A percentile compares a stretch with the other conserved stretches of the same genome.
These are phyloP conservation scores for Populus alba DNA, from an alignment of 345 rosid genomes.

Conservation along the genomic window DNA sequence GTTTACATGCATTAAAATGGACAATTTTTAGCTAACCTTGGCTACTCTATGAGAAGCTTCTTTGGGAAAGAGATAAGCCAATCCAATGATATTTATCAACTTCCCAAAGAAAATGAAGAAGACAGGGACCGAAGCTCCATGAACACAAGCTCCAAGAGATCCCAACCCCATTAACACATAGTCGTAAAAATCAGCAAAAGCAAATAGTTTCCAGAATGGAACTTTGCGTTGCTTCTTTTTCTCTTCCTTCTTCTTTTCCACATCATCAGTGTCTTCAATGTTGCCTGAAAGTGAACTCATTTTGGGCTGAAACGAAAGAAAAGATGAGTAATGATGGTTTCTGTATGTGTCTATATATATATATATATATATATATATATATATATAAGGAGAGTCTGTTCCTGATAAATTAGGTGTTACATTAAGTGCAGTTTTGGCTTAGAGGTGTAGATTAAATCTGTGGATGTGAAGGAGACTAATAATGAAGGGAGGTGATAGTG, in stretches of 20 bases:
- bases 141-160: conserved; percentile 77
- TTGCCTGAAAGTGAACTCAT: conserved; percentile 10
- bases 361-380: too few relatives aligned
- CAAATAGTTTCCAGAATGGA: conserved; percentile 60
- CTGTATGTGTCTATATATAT: too few relatives aligned
- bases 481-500: too few relatives aligned
- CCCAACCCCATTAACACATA: conserved; percentile 72
- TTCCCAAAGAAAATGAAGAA: conserved; percentile 92
- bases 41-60: conserved; percentile 83
- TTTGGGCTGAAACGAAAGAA: neutral
- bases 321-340: too few relatives aligned
- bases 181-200: conserved; percentile 83
- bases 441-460: too few relatives aligned
- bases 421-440: too few relatives aligned
- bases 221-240: conserved; percentile 37
- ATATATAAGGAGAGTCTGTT: too few relatives aligned
- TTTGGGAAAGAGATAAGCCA: conserved; percentile 76
- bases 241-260: conserved; percentile 23
- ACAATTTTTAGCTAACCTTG: conserved; percentile 44
- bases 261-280: conserved; percentile 24
- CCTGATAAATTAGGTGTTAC: too few relatives aligned
- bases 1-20: neutral
- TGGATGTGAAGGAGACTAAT: too few relatives aligned
- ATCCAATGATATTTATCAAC: conserved; percentile 69
- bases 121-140: conserved; percentile 89